Percentiles rank a stretch among this genome's conserved stretches.
Conservation (phyloP, 1,284 basidiomycete genomes). For the Leccinum pachyderme region DNA sequence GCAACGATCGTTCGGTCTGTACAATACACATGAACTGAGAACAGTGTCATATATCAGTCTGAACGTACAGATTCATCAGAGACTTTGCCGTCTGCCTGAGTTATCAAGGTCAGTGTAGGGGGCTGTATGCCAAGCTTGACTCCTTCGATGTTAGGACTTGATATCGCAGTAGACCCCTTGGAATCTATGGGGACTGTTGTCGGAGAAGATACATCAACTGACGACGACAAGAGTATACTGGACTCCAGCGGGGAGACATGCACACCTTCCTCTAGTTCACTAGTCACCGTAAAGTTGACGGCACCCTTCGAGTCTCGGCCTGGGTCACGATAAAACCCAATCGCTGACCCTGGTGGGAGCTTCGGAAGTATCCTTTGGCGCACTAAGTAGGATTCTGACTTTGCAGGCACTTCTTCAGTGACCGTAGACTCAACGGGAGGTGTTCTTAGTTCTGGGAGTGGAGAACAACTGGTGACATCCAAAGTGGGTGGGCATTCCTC, state of each 20-base stretch:
- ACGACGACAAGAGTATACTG: slow-evolving; percentile 30
- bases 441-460: slow-evolving; percentile 19
- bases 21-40: slow-evolving; percentile 12
- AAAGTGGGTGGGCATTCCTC: slow-evolving; percentile 19
- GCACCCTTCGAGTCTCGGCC: slow-evolving; percentile 42
- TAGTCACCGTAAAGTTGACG: slow-evolving; percentile 72
- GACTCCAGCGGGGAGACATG: slow-evolving; percentile 11
- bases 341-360: slow-evolving; percentile 59
- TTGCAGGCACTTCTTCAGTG: slow-evolving; percentile 15
- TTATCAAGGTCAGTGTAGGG: slow-evolving; percentile 29
- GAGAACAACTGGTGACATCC: slow-evolving; percentile 32
- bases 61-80: slow-evolving; percentile 48
- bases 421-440: slow-evolving; percentile 7
- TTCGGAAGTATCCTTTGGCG: slow-evolving; percentile 34
- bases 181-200: slow-evolving; percentile 4
- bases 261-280: slow-evolving; percentile 58
- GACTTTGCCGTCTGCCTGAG: slow-evolving; percentile 43
- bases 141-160: slow-evolving; percentile 24
- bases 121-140: slow-evolving; percentile 19
- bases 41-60: background rate
- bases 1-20: slow-evolving; percentile 45
- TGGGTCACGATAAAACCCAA: slow-evolving; percentile 69
- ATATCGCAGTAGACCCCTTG: slow-evolving; percentile 6
- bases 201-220: slow-evolving; percentile 12
- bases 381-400: slow-evolving; percentile 17